These are phyloP conservation scores for Vitis riparia DNA, from an alignment of 164 flowering plant species.

Conservation along the genomic window DNA sequence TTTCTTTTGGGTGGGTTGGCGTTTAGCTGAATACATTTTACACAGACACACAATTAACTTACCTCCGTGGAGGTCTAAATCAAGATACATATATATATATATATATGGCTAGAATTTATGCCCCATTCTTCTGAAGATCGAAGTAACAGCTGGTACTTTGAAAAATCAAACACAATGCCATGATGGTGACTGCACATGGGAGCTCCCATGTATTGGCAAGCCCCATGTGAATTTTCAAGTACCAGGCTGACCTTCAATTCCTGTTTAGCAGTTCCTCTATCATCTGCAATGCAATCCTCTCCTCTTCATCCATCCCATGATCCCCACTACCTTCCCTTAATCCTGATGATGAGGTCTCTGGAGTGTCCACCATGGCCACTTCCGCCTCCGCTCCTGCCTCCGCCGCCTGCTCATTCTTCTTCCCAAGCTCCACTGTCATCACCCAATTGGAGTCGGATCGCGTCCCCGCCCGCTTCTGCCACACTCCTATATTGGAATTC, in stretches of 20 bases:
- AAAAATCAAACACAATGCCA: no score
- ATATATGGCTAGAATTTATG: no score
- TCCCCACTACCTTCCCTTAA: constrained; percentile 3
- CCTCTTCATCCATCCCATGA: constrained; percentile 48
- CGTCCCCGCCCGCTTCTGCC: constrained; percentile 45
- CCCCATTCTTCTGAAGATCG: neutral
- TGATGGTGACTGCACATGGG: neutral
- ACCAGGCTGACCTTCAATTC: constrained; percentile 19
- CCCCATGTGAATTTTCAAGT: neutral
- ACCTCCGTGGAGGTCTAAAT: no score
- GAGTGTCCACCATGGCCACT: neutral
- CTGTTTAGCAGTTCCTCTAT: constrained; percentile 60
- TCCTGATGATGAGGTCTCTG: neutral
- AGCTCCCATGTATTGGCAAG: neutral
- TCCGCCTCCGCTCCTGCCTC: neutral
- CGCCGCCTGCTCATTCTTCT: neutral
- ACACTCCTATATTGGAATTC: constrained; percentile 47
- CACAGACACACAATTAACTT: no score
- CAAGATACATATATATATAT: no score
- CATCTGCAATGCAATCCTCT: constrained; percentile 63
- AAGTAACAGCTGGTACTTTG: no score
- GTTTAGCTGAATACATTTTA: no score
- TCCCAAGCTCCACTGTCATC: constrained; percentile 38
- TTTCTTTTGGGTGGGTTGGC: no score
- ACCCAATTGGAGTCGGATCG: constrained; percentile 37